phyloP scores from a whole-genome alignment of 139 green algal genomes.

The Tetraselmis striata region DNA sequence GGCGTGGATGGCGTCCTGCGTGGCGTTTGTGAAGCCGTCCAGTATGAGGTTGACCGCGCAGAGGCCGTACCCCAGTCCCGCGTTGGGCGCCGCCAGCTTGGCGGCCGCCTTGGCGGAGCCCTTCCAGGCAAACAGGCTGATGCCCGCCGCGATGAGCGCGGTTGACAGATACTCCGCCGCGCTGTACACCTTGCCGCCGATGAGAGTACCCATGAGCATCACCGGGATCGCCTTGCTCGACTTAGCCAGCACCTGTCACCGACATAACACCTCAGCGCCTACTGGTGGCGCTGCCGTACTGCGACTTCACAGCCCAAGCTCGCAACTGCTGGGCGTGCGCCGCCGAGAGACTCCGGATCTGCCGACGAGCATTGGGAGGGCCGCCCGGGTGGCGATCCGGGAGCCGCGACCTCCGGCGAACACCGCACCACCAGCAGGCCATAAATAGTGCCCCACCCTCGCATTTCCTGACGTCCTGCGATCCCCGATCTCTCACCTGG shows the following conservation, averaged over 20 bases:
- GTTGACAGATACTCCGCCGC: slow-evolving; percentile 82
- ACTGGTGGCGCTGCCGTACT: too few species aligned
- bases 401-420: too few species aligned
- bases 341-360: too few species aligned
- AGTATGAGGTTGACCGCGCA: slow-evolving; percentile 86
- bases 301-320: too few species aligned
- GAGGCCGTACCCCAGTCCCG: slow-evolving; percentile 81
- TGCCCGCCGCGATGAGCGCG: slow-evolving; percentile 66
- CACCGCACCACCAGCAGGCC: too few species aligned
- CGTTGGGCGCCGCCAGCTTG: slow-evolving; percentile 78
- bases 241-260: slow-evolving; percentile 89
- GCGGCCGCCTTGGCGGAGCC: slow-evolving; percentile 44
- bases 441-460: too few species aligned
- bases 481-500: slow-evolving; percentile 50
- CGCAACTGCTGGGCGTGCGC: too few species aligned
- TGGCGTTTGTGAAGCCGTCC: slow-evolving; percentile 94
- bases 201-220: slow-evolving; percentile 86
- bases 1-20: slow-evolving; percentile 77
- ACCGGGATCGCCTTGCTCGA: slow-evolving; percentile 96
- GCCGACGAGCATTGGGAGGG: too few species aligned
- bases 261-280: slow-evolving; percentile 10
- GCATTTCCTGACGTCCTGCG: background rate
- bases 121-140: slow-evolving; percentile 74
- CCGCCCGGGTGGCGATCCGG: too few species aligned
- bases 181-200: slow-evolving; percentile 76